Conservation (phyloP, 768 basidiomycete species). For the Fibroporia radiculosa region DNA sequence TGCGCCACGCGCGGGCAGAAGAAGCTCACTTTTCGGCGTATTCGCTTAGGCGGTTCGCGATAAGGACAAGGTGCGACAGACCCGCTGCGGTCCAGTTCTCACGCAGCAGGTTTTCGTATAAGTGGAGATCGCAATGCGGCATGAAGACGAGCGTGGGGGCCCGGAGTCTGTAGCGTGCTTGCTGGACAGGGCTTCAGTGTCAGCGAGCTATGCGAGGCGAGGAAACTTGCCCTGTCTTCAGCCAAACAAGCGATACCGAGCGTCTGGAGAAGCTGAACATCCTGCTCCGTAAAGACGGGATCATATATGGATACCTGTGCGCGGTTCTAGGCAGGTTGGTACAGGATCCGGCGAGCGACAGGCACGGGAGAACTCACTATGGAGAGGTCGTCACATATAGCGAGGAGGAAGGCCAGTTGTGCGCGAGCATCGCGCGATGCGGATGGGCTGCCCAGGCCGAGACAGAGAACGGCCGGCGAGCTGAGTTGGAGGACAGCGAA, state of each 20-base stretch:
- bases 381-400: slow-evolving; percentile 41
- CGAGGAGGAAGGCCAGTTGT: slow-evolving; percentile 61
- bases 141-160: slow-evolving; percentile 62
- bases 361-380: slow-evolving; percentile 45
- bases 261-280: slow-evolving; percentile 38
- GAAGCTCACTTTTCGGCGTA: slow-evolving; percentile 56
- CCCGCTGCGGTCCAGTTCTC: slow-evolving; percentile 48
- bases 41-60: slow-evolving; percentile 60
- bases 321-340: slow-evolving; percentile 33
- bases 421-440: slow-evolving; percentile 52
- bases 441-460: slow-evolving; percentile 70
- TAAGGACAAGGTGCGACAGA: slow-evolving; percentile 42
- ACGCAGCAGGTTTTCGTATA: slow-evolving; percentile 60
- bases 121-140: slow-evolving; percentile 70
- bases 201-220: slow-evolving; percentile 10
- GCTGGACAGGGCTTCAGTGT: slow-evolving; percentile 20
- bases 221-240: slow-evolving; percentile 44
- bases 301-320: slow-evolving; percentile 51
- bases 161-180: slow-evolving; percentile 23
- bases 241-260: slow-evolving; percentile 29
- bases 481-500: slow-evolving; percentile 5
- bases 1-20: neutral
- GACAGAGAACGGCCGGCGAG: slow-evolving; percentile 43
- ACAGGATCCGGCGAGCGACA: neutral
- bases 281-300: slow-evolving; percentile 65